These are phyloP conservation scores for Trifolium dubium DNA, from an alignment of 306 rosid genomes.

Conservation along the genomic window DNA sequence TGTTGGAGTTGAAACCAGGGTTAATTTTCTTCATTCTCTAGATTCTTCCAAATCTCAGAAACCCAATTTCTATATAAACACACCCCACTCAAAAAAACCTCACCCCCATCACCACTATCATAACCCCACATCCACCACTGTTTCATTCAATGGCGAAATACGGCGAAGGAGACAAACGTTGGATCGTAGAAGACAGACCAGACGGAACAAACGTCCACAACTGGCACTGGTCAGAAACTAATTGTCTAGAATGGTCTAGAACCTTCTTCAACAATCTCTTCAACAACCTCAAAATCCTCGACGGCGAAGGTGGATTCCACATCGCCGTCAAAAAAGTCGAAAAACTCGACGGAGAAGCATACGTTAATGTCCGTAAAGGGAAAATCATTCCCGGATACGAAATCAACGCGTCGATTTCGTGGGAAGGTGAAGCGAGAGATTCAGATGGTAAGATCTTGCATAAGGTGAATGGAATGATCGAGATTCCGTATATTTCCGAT, in stretches of 20 bases:
- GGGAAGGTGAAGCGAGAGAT: slow-evolving; percentile 84
- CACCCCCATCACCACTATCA: not conserved
- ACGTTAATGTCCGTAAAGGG: slow-evolving; percentile 88
- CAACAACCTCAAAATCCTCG: slow-evolving; percentile 53
- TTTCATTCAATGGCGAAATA: slow-evolving; percentile 66
- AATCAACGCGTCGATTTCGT: slow-evolving; percentile 56
- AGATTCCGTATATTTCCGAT: slow-evolving; percentile 86
- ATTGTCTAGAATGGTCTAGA: slow-evolving; percentile 86
- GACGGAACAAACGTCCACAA: slow-evolving; percentile 96
- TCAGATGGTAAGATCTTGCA: slow-evolving; percentile 59
- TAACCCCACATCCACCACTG: not conserved
- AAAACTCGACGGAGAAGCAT: slow-evolving; percentile 85
- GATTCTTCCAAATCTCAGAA: not conserved
- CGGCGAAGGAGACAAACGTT: slow-evolving; percentile 97
- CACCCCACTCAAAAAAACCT: not conserved
- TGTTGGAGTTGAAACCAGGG: not conserved
- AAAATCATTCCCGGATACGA: slow-evolving; percentile 93
- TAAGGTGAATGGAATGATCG: slow-evolving; percentile 68
- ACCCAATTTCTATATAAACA: not conserved
- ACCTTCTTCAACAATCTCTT: slow-evolving; percentile 62
- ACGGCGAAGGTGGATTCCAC: slow-evolving; percentile 53
- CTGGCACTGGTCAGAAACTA: slow-evolving; percentile 98
- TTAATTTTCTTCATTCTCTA: not conserved
- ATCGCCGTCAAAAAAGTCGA: slow-evolving; percentile 51
- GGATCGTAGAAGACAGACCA: slow-evolving; percentile 92